phyloP scores from a whole-genome alignment of 2,329 filamentous ascomycete species.

The Raffaelea albimanens region DNA sequence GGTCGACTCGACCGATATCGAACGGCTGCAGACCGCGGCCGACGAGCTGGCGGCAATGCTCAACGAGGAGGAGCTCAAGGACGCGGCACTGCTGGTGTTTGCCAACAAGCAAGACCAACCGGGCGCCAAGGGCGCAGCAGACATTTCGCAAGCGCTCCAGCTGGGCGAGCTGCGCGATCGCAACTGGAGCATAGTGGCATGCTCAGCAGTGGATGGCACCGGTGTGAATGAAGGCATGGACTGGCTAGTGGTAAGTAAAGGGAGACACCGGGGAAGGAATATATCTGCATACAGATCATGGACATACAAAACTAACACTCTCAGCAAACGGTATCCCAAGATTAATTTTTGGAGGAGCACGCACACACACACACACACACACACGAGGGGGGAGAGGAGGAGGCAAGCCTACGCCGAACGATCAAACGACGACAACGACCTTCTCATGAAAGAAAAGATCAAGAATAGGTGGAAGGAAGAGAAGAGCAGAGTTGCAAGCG shows the following conservation, averaged over 20 bases:
- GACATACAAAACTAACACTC: too few relatives aligned
- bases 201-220: constrained; percentile 88
- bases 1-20: constrained; percentile 95
- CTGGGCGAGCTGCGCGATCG: constrained; percentile 86
- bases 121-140: constrained; percentile 88
- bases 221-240: constrained; percentile 98
- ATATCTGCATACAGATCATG: too few relatives aligned
- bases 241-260: constrained; percentile 73
- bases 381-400: too few relatives aligned
- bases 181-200: constrained; percentile 99
- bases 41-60: constrained; percentile 93
- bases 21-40: constrained; percentile 81
- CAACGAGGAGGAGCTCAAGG: constrained; percentile 91
- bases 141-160: constrained; percentile 88
- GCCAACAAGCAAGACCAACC: constrained; percentile 99
- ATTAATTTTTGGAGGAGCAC: constrained; percentile 17
- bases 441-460: background rate
- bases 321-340: constrained; percentile 32
- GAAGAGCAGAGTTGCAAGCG: background rate
- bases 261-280: too few relatives aligned
- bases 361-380: too few relatives aligned
- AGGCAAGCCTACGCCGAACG: too few relatives aligned
- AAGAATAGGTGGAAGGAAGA: background rate
- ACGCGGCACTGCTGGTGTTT: constrained; percentile 87
- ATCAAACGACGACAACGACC: too few relatives aligned